These are phyloP conservation scores for Trypanosoma mega DNA, from an alignment of 208 protist genomes.

Conservation along the genomic window DNA sequence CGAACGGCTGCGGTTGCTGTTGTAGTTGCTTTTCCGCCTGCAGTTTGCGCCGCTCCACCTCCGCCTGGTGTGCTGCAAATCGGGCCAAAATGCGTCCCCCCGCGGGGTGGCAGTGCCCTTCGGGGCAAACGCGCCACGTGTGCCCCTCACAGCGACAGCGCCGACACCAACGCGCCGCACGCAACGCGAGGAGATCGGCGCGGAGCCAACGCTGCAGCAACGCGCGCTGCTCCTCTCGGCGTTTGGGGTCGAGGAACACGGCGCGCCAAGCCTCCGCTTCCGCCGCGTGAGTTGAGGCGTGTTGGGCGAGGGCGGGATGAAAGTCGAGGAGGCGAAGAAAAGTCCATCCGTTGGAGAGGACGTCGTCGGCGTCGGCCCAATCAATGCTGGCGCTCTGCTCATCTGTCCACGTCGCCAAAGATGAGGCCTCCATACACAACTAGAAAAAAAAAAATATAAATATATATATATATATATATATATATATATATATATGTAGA, in stretches of 20 bases:
- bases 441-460: not conserved
- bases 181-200: slow-evolving; percentile 38
- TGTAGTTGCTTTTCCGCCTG: slow-evolving; percentile 63
- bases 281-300: slow-evolving; percentile 25
- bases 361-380: slow-evolving; percentile 61
- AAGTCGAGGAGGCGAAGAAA: slow-evolving; percentile 67
- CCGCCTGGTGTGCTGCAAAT: slow-evolving; percentile 58
- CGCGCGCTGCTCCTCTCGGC: slow-evolving; percentile 22
- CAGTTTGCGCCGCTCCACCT: slow-evolving; percentile 67
- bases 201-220: slow-evolving; percentile 43
- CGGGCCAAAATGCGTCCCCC: slow-evolving; percentile 22
- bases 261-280: slow-evolving; percentile 21
- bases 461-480: not conserved
- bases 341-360: slow-evolving; percentile 67
- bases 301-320: slow-evolving; percentile 45
- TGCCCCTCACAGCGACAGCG: slow-evolving; percentile 61
- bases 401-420: slow-evolving; percentile 54
- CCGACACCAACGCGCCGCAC: slow-evolving; percentile 66
- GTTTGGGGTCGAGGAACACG: slow-evolving; percentile 29
- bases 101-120: slow-evolving; percentile 3
- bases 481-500: not conserved
- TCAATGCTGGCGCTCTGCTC: slow-evolving; percentile 83
- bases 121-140: slow-evolving; percentile 48
- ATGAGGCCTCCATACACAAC: not conserved
- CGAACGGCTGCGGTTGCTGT: too few relatives aligned